Evolutionary conservation across 495 filamentous ascomycete species (phyloP).

Genomic region (Rostrohypoxylon terebratum): DNA sequence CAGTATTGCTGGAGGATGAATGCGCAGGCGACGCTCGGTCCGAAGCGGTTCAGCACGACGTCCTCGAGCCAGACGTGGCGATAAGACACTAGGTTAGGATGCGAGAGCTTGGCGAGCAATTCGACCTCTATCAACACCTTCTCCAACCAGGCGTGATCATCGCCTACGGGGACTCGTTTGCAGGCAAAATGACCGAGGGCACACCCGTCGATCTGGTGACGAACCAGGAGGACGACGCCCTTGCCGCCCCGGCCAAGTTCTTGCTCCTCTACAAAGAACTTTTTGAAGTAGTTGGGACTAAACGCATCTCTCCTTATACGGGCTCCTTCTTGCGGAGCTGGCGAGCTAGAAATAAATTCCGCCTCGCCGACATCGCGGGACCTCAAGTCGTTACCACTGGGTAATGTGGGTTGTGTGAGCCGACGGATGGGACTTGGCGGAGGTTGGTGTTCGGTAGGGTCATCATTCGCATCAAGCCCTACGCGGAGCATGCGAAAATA

Average conservation of each 20-base stretch:
- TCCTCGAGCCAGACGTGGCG: constrained; percentile 97
- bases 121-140: constrained; percentile 94
- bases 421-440: constrained; percentile 63
- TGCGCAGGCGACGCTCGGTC: constrained; percentile 91
- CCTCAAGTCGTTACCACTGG: constrained; percentile 47
- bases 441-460: constrained; percentile 42
- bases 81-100: constrained; percentile 97
- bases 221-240: constrained; percentile 91
- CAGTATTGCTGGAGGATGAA: constrained; percentile 99
- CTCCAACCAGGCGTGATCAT: constrained; percentile 95
- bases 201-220: constrained; percentile 89
- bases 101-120: constrained; percentile 87
- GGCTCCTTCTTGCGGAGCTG: constrained; percentile 60
- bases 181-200: constrained; percentile 91
- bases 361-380: constrained; percentile 52
- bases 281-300: constrained; percentile 89
- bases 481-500: constrained; percentile 93
- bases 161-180: constrained; percentile 94
- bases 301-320: constrained; percentile 88
- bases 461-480: constrained; percentile 49
- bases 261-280: constrained; percentile 88
- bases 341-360: constrained; percentile 67
- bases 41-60: constrained; percentile 82
- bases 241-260: constrained; percentile 92
- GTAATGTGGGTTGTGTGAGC: constrained; percentile 55